Percentiles rank a stretch among this genome's conserved stretches.
Evolutionary conservation across 148 eudicot genomes (phyloP).

Genomic region (Vaccinium macrocarpon): DNA sequence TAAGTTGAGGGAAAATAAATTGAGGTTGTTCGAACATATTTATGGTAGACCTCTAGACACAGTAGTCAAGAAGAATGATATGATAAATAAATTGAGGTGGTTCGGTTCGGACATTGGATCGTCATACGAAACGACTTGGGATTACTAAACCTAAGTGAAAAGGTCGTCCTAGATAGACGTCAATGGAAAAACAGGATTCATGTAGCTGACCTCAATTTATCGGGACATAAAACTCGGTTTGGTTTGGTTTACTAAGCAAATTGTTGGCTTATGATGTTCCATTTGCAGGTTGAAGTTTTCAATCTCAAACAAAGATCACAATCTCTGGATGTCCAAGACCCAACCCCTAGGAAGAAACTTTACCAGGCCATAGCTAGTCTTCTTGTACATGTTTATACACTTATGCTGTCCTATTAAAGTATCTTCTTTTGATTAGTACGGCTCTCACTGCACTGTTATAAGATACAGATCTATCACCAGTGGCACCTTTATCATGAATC

Average conservation of each 20-base stretch:
- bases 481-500: neutral
- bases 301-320: conserved; percentile 88
- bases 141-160: too few relatives aligned
- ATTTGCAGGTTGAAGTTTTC: conserved; percentile 79
- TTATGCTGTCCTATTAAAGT: neutral
- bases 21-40: too few relatives aligned
- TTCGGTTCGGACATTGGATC: too few relatives aligned
- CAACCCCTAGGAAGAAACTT: conserved; percentile 85
- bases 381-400: neutral
- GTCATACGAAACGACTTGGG: too few relatives aligned
- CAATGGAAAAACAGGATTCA: too few relatives aligned
- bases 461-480: neutral
- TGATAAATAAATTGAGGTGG: too few relatives aligned
- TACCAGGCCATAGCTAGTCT: conserved; percentile 21
- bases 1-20: too few relatives aligned
- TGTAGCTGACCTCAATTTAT: too few relatives aligned
- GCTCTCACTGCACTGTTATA: neutral
- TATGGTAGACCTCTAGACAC: too few relatives aligned
- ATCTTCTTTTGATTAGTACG: neutral
- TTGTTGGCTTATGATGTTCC: neutral
- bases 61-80: too few relatives aligned
- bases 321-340: conserved; percentile 71
- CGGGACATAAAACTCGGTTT: too few relatives aligned
- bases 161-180: too few relatives aligned
- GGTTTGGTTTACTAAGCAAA: neutral